phyloP scores from a whole-genome alignment of 208 protist genomes.

The Crithidia sp. region DNA sequence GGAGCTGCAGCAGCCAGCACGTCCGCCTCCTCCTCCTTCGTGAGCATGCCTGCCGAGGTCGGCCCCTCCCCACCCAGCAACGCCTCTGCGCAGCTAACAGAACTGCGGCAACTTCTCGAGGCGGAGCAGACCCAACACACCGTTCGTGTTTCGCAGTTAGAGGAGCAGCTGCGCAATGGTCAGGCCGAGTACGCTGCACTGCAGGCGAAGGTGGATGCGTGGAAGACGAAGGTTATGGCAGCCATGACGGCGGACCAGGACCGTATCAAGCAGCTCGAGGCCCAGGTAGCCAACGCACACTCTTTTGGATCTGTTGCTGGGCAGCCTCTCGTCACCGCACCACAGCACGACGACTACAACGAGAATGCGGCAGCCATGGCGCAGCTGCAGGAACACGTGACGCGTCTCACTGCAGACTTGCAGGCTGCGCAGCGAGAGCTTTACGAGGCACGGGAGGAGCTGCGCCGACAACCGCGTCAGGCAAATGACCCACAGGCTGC shows the following conservation, averaged over 20 bases:
- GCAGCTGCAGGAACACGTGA: neutral
- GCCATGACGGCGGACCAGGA: conserved; percentile 35
- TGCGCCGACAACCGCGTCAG: neutral
- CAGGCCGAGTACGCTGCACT: conserved; percentile 31
- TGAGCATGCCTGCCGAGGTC: neutral
- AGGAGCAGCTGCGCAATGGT: conserved; percentile 36
- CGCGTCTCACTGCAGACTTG: conserved; percentile 5
- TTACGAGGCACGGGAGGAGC: conserved; percentile 1
- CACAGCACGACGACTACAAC: neutral
- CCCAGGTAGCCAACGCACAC: conserved; percentile 3
- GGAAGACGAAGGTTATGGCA: conserved; percentile 45
- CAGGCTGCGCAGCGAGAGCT: neutral
- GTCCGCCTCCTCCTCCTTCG: neutral
- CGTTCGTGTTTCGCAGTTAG: conserved; percentile 36
- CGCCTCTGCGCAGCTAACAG: conserved; percentile 11
- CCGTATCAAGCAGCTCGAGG: conserved; percentile 31
- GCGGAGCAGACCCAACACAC: conserved; percentile 39
- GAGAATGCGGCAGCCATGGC: neutral
- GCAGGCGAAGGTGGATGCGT: conserved; percentile 42
- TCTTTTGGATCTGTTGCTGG: too few species aligned
- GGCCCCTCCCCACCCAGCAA: neutral
- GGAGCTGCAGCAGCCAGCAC: neutral
- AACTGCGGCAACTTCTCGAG: conserved; percentile 37
- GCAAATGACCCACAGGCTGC: neutral
- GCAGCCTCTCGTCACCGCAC: neutral